These are phyloP conservation scores for Nyctanthes arbortristis DNA, from an alignment of 257 asterid genomes.

Conservation along the genomic window DNA sequence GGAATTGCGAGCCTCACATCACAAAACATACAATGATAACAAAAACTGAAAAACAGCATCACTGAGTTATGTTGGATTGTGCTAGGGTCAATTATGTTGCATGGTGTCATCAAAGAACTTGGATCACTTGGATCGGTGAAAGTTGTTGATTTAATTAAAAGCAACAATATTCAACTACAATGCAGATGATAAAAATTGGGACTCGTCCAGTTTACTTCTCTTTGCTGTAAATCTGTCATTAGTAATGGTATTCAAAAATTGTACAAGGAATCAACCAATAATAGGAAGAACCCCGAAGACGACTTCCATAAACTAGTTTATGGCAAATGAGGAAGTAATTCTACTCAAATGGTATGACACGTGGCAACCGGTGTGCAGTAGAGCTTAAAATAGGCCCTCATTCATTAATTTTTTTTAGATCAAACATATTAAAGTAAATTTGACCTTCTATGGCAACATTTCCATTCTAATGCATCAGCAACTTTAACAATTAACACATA, in stretches of 20 bases:
- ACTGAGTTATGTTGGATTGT: not conserved
- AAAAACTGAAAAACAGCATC: not conserved
- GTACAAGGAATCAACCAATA: not conserved
- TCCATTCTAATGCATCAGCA: not conserved
- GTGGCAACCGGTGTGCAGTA: not conserved
- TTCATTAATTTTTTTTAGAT: not conserved
- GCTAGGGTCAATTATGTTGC: not conserved
- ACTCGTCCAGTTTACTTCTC: not conserved
- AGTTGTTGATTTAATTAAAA: not conserved
- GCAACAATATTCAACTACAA: not conserved
- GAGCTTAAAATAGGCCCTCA: not conserved
- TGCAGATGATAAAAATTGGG: not conserved
- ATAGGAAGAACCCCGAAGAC: too few relatives aligned
- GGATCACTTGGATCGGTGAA: not conserved
- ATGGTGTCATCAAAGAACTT: not conserved
- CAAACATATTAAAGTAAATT: not conserved
- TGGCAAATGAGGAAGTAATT: not conserved
- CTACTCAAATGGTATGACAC: not conserved
- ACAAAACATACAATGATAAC: not conserved
- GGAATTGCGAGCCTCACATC: not conserved
- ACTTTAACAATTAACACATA: not conserved
- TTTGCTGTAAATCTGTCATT: not conserved
- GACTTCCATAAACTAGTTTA: too few relatives aligned
- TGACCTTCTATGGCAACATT: not conserved
- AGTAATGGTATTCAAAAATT: not conserved